Evolutionary conservation across 164 flowering plant species (phyloP).

Genomic region (Echeveria elegans): DNA sequence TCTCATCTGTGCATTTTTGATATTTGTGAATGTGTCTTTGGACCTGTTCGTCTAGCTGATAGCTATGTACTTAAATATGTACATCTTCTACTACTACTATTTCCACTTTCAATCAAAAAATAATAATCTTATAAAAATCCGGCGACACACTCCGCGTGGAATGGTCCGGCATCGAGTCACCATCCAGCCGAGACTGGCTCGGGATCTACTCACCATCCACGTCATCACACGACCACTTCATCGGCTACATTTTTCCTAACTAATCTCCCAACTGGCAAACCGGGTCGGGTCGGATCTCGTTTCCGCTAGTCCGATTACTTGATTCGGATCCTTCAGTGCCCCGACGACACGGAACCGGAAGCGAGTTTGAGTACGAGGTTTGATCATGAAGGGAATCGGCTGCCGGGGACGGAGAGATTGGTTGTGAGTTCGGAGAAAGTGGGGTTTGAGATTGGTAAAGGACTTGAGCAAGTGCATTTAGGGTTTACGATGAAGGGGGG

Average conservation of each 20-base stretch:
- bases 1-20: too few species aligned
- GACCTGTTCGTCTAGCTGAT: too few species aligned
- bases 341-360: constrained; percentile 45
- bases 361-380: constrained; percentile 23
- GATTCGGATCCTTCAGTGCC: constrained; percentile 66
- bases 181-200: constrained; percentile 34
- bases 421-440: constrained; percentile 40
- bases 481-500: constrained; percentile 50
- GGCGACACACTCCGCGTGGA: constrained; percentile 40
- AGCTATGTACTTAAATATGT: too few species aligned
- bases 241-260: neutral
- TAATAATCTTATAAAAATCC: constrained; percentile 38
- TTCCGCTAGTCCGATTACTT: neutral
- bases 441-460: constrained; percentile 30
- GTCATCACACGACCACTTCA: neutral
- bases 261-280: neutral
- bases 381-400: constrained; percentile 81
- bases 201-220: neutral
- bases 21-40: too few species aligned
- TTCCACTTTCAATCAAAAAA: too few species aligned
- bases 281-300: neutral
- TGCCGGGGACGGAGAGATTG: constrained; percentile 62
- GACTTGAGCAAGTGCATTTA: constrained; percentile 84
- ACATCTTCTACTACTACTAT: too few species aligned
- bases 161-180: constrained; percentile 56